Base-by-base conservation (phyloP, 73 alveolate genomes). In the Uronychia setigera region DNA sequence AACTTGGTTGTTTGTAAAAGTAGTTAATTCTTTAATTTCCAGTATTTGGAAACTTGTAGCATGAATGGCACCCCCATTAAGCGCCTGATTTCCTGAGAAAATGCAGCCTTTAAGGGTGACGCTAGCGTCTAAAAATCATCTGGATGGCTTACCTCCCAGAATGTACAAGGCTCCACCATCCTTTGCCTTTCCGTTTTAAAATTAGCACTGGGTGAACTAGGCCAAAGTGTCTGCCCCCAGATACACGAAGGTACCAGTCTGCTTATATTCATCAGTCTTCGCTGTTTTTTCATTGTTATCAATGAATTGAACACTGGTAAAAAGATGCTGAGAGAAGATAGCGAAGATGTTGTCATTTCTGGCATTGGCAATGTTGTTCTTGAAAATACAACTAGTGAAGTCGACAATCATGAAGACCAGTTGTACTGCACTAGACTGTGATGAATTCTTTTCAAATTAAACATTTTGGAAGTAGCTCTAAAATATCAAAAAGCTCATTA, bases 111-210 rank as follows among this genome's bases (percentile, higher is more conserved):
- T 19, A 46, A 46, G 19, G 19, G 67, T 46, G 67, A 46, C 67
- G 19, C 19, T 19, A 11, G 67, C 67, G 67, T 46, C 67, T n/a
- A n/a, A n/a, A n/a, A n/a, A n/a, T n/a, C n/a, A n/a, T n/a, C n/a
- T n/a, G n/a, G n/a, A n/a, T n/a, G n/a, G n/a, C n/a, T n/a, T n/a
- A n/a, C n/a, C n/a, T 46, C 67, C 67, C 5, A 46, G 67, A 46
- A 46, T 46, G 67, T 46, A 46, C n/a, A 46, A 11, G n/a, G 67
- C 67, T 46, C 67, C 67, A 46, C 67, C 67, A 46, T 46, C 67
- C 19, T 46, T 46, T 5, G 67, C 67, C 67, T 46, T 46, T 5
- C 67, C 67, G 19, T 46, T 46, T 5, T 5, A 46, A 19, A 46
- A 46, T 11, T 5, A 11, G 67, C 67, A 46, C n/a, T 19, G 5